phyloP scores from a whole-genome alignment of 2,329 filamentous ascomycete genomes.

The Aureobasidium uvarum region DNA sequence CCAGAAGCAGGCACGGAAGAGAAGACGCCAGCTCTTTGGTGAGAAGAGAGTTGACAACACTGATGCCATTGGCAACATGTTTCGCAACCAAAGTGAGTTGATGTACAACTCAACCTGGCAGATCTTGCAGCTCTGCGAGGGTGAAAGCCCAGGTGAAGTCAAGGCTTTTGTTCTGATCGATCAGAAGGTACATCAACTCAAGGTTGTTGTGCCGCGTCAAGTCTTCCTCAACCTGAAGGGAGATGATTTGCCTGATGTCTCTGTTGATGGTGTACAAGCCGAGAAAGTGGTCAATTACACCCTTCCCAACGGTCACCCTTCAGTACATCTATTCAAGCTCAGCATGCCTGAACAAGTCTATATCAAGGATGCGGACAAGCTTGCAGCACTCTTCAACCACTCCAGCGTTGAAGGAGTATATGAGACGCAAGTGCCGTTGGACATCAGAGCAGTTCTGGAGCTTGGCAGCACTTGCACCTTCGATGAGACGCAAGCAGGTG shows the following conservation, averaged over 20 bases:
- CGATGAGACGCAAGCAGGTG: slow-evolving; percentile 84
- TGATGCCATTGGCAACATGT: slow-evolving; percentile 66
- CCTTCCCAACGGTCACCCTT: slow-evolving; percentile 90
- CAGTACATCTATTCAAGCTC: slow-evolving; percentile 90
- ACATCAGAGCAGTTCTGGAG: slow-evolving; percentile 81
- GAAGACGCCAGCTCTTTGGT: slow-evolving; percentile 88
- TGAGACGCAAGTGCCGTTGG: slow-evolving; percentile 86
- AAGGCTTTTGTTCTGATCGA: slow-evolving; percentile 90
- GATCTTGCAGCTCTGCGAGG: slow-evolving; percentile 79
- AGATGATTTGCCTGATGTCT: slow-evolving; percentile 82
- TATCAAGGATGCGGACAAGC: slow-evolving; percentile 77
- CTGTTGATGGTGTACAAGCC: slow-evolving; percentile 78
- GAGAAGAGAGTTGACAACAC: slow-evolving; percentile 66
- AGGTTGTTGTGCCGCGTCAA: slow-evolving; percentile 82
- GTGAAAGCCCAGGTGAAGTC: slow-evolving; percentile 81
- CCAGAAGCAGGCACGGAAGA: slow-evolving; percentile 82
- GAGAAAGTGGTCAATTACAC: slow-evolving; percentile 93
- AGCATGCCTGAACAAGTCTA: slow-evolving; percentile 87
- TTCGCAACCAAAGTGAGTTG: slow-evolving; percentile 87
- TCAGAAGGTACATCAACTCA: slow-evolving; percentile 82
- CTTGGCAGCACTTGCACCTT: slow-evolving; percentile 91
- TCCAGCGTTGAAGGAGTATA: slow-evolving; percentile 96
- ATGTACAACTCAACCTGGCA: slow-evolving; percentile 95
- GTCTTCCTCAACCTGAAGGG: slow-evolving; percentile 90
- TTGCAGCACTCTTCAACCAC: slow-evolving; percentile 82